Conservation (phyloP, 345 rosid genomes). For the Eucalyptus marginata region DNA sequence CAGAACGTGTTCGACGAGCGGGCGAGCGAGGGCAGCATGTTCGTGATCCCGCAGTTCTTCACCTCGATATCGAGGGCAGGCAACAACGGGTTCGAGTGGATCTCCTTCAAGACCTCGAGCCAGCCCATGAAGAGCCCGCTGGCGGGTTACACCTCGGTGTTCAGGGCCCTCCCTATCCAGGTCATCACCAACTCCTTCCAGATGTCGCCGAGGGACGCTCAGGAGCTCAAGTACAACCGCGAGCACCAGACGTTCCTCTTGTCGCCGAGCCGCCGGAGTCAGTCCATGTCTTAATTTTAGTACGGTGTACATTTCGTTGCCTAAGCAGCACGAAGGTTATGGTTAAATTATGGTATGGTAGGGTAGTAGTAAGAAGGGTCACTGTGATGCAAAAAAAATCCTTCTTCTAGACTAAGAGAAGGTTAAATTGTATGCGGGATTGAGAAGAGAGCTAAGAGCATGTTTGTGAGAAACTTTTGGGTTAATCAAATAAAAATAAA, state of each 20-base stretch:
- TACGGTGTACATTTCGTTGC: neutral
- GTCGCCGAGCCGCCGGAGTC: slow-evolving; percentile 2
- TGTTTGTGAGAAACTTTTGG: neutral
- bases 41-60: slow-evolving; percentile 23
- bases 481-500: neutral
- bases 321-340: neutral
- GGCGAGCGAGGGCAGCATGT: slow-evolving; percentile 14
- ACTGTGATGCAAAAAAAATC: neutral
- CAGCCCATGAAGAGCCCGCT: slow-evolving; percentile 13
- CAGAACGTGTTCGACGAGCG: slow-evolving; percentile 5
- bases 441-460: neutral
- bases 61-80: neutral
- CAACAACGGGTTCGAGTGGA: slow-evolving; percentile 12
- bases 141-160: slow-evolving; percentile 13
- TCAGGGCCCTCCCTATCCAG: slow-evolving; percentile 19
- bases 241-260: slow-evolving; percentile 14
- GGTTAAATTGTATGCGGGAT: neutral
- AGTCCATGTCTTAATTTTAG: neutral
- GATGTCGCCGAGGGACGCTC: slow-evolving; percentile 10
- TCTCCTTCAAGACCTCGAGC: slow-evolving; percentile 12
- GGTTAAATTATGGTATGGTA: neutral
- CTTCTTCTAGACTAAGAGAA: neutral
- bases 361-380: neutral
- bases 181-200: slow-evolving; percentile 14
- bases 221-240: slow-evolving; percentile 10